phyloP scores from a whole-genome alignment of 495 filamentous ascomycete genomes.

The Elaphomyces granulatus region DNA sequence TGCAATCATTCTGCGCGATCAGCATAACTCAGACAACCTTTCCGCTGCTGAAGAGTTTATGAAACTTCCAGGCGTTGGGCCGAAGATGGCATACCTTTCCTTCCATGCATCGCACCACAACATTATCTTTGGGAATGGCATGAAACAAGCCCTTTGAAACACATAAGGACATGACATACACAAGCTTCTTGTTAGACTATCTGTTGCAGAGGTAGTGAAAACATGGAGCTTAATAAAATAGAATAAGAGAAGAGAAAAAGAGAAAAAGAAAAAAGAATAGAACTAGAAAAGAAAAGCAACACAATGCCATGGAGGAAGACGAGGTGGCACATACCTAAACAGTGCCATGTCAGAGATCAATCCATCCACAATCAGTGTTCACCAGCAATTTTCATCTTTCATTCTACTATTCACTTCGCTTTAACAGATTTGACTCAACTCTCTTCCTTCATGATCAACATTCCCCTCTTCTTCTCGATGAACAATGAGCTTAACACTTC shows the following conservation, averaged over 20 bases:
- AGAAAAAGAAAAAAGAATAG: too few species aligned
- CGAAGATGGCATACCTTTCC: conserved; percentile 95
- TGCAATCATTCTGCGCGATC: conserved; percentile 56
- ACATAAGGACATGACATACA: conserved; percentile 97
- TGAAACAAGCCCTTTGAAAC: conserved; percentile 69
- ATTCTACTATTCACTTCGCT: too few species aligned
- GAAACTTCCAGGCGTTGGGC: conserved; percentile 79
- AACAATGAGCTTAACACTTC: too few species aligned
- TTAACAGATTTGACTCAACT: too few species aligned
- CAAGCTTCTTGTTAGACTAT: conserved; percentile 77
- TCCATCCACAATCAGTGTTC: too few species aligned
- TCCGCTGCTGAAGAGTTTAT: conserved; percentile 63
- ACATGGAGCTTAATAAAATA: conserved; percentile 59
- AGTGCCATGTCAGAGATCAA: too few species aligned
- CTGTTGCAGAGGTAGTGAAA: conserved; percentile 61
- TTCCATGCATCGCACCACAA: conserved; percentile 74
- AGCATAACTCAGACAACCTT: conserved; percentile 66
- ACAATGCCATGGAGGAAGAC: too few species aligned
- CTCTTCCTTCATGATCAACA: too few species aligned
- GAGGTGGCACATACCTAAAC: too few species aligned
- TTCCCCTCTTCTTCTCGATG: too few species aligned
- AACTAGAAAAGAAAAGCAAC: too few species aligned
- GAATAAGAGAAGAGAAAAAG: conserved; percentile 40
- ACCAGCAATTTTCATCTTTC: too few species aligned
- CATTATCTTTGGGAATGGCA: conserved; percentile 96